Evolutionary conservation across 23 red algal genomes (phyloP).

Genomic region (Cyanidiococcus yangmingshanensis): DNA sequence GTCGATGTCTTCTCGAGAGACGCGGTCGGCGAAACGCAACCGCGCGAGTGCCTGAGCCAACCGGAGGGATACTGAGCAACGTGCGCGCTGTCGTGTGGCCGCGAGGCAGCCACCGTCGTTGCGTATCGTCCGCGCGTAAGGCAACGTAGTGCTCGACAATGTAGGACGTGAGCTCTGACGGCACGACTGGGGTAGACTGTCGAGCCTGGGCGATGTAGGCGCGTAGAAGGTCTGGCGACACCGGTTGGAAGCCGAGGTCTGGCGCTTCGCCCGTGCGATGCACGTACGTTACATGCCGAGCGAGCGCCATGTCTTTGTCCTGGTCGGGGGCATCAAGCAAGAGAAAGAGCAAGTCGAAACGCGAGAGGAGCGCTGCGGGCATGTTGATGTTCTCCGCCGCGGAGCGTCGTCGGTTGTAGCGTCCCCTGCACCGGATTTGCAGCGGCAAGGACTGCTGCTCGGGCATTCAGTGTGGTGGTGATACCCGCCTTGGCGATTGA

Average conservation of each 20-base stretch:
- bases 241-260: slow-evolving; percentile 39
- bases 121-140: slow-evolving; percentile 55
- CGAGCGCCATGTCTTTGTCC: slow-evolving; percentile 63
- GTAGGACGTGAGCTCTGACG: slow-evolving; percentile 57
- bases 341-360: slow-evolving; percentile 94
- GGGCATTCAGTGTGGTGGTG: slow-evolving; percentile 80
- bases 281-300: slow-evolving; percentile 84
- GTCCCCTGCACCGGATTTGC: slow-evolving; percentile 96
- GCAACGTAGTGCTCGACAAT: slow-evolving; percentile 87
- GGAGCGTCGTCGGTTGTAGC: slow-evolving; percentile 69
- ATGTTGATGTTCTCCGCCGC: slow-evolving; percentile 98
- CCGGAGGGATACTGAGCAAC: slow-evolving; percentile 82
- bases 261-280: slow-evolving; percentile 74
- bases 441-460: slow-evolving; percentile 77
- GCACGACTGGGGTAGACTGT: slow-evolving; percentile 47
- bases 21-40: slow-evolving; percentile 37
- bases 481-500: slow-evolving; percentile 98
- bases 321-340: slow-evolving; percentile 62
- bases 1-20: slow-evolving; percentile 72
- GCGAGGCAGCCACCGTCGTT: slow-evolving; percentile 31
- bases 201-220: slow-evolving; percentile 78
- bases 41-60: slow-evolving; percentile 79
- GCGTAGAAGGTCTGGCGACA: slow-evolving; percentile 51
- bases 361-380: slow-evolving; percentile 85
- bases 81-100: slow-evolving; percentile 81